phyloP scores from a whole-genome alignment of 768 basidiomycete species.

The Coprinopsis sp. region DNA sequence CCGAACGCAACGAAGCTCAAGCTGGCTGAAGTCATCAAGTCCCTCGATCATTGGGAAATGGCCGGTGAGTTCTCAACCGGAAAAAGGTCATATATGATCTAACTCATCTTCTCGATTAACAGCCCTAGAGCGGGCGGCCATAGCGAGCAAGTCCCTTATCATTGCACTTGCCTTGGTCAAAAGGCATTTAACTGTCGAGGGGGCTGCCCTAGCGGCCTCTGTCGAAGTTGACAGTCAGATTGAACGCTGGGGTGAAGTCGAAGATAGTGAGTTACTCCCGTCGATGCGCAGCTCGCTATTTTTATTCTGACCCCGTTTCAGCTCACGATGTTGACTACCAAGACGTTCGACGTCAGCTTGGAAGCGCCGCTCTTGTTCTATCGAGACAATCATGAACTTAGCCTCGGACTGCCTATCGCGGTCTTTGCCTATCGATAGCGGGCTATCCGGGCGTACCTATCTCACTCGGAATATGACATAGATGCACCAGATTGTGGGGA shows the following conservation, averaged over 20 bases:
- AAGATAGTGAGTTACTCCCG: constrained; percentile 77
- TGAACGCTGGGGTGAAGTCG: constrained; percentile 98
- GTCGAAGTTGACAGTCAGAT: constrained; percentile 97
- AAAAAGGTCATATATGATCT: not conserved
- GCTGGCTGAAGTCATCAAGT: constrained; percentile 51
- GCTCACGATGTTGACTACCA: constrained; percentile 98
- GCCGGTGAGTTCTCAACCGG: constrained; percentile 56
- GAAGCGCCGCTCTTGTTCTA: constrained; percentile 34
- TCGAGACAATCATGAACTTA: constrained; percentile 11
- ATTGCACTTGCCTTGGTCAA: constrained; percentile 82
- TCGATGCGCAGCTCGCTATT: constrained; percentile 1
- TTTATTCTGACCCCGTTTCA: constrained; percentile 28
- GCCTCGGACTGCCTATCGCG: not conserved
- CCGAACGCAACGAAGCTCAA: constrained; percentile 60
- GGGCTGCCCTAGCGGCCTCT: constrained; percentile 79
- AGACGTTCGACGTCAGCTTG: constrained; percentile 83
- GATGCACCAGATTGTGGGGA: not conserved
- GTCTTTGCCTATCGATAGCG: not conserved
- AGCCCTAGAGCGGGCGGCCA: constrained; percentile 91
- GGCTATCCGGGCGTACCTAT: not conserved
- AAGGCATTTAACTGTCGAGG: constrained; percentile 70
- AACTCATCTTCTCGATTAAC: constrained; percentile 7
- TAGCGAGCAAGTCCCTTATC: constrained; percentile 86
- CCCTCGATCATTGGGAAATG: constrained; percentile 80
- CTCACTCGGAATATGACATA: not conserved